Evolutionary conservation across 768 basidiomycete genomes (phyloP).

Genomic region (Mycena rebaudengoi): DNA sequence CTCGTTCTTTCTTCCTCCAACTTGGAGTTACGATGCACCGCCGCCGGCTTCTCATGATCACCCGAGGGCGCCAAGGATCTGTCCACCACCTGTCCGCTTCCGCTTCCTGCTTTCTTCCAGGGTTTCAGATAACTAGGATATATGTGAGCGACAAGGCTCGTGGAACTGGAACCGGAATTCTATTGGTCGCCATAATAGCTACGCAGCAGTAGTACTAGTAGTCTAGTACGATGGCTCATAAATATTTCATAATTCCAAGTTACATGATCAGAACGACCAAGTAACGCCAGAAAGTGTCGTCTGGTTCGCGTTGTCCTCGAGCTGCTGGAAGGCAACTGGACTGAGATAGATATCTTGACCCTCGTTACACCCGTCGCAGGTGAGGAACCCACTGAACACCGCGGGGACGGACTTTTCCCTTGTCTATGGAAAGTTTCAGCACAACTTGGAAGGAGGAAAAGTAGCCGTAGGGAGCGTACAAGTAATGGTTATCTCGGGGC

Average conservation of each 20-base stretch:
- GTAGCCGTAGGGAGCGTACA: not conserved
- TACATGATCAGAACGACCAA: slow-evolving; percentile 5
- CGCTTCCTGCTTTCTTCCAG: slow-evolving; percentile 29
- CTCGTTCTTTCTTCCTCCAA: slow-evolving; percentile 1
- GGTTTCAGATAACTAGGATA: not conserved
- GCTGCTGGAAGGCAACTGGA: not conserved
- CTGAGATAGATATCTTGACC: slow-evolving; percentile 4
- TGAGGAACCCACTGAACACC: slow-evolving; percentile 6
- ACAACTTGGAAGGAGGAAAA: not conserved
- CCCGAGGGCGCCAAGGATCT: not conserved
- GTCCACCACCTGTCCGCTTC: slow-evolving; percentile 1
- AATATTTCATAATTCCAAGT: not conserved
- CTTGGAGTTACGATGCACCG: not conserved
- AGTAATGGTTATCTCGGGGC: slow-evolving; percentile 1
- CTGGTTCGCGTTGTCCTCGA: slow-evolving; percentile 5
- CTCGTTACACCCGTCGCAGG: slow-evolving; percentile 4
- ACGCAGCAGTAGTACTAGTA: too few relatives aligned
- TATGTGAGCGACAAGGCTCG: too few relatives aligned
- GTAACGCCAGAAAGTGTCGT: slow-evolving; percentile 4
- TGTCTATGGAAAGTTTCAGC: not conserved
- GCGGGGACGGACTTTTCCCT: slow-evolving; percentile 2
- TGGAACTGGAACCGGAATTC: too few relatives aligned
- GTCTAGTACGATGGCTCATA: not conserved
- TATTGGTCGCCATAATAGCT: too few relatives aligned
- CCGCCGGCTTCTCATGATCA: not conserved